Evolutionary conservation across 257 asterid species (phyloP).

Genomic region (Nemophila menziesii): DNA sequence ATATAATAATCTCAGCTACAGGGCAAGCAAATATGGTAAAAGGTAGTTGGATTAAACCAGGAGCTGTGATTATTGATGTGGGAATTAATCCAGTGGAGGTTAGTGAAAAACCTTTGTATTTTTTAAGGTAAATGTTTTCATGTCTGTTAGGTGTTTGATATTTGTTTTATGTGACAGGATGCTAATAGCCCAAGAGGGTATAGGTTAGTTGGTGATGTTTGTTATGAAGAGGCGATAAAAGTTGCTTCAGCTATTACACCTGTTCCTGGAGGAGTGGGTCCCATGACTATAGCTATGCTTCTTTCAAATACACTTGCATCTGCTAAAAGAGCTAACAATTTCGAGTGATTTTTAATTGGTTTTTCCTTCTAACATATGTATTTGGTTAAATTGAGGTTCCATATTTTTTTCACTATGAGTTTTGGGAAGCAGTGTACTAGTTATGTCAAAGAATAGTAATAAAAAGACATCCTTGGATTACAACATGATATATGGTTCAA

Average conservation of each 20-base stretch:
- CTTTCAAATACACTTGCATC: slow-evolving; percentile 82
- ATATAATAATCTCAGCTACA: slow-evolving; percentile 66
- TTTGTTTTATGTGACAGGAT: slow-evolving; percentile 34
- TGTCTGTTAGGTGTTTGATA: slow-evolving; percentile 1
- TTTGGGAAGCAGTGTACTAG: not conserved
- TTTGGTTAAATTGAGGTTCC: not conserved
- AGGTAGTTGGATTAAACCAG: slow-evolving; percentile 94
- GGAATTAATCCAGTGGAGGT: slow-evolving; percentile 89
- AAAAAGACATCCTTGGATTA: too few species aligned
- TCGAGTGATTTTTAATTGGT: slow-evolving; percentile 21
- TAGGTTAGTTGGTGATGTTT: slow-evolving; percentile 81
- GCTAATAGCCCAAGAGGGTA: slow-evolving; percentile 51
- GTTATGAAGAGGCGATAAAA: slow-evolving; percentile 81
- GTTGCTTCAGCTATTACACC: slow-evolving; percentile 92
- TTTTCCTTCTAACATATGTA: not conserved
- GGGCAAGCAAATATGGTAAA: slow-evolving; percentile 86
- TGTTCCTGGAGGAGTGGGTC: slow-evolving; percentile 98
- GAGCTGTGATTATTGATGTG: slow-evolving; percentile 78
- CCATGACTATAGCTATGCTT: slow-evolving; percentile 98
- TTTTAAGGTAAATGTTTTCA: not conserved
- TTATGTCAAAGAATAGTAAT: not conserved
- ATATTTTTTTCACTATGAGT: too few species aligned
- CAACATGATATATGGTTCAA: too few species aligned
- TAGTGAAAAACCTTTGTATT: slow-evolving; percentile 1
- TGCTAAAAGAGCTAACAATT: slow-evolving; percentile 53